phyloP scores from a whole-genome alignment of 192 early-diverging fungal genomes.

The Dissophora globulifera region DNA sequence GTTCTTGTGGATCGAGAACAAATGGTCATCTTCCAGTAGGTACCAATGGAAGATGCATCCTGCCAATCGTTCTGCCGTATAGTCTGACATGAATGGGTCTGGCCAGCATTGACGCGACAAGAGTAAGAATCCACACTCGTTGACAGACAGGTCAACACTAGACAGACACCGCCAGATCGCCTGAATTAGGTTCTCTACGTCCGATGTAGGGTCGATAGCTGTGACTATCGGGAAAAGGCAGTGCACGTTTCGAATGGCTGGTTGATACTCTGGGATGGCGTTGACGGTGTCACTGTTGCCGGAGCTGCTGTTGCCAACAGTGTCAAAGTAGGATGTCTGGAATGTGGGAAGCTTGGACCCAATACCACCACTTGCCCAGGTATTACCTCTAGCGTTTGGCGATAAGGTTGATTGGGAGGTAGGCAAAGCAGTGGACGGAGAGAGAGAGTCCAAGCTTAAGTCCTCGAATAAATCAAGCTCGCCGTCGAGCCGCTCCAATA shows the following conservation, averaged over 20 bases:
- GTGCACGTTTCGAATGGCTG: conserved; percentile 19
- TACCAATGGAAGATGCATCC: conserved; percentile 61
- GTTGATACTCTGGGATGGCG: not conserved
- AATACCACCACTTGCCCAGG: not conserved
- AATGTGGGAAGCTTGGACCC: conserved; percentile 6
- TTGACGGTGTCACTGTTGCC: not conserved
- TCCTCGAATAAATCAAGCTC: conserved; percentile 33
- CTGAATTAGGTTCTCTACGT: conserved; percentile 63
- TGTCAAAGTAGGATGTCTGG: conserved; percentile 28
- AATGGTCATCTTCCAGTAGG: conserved; percentile 62
- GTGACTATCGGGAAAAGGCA: conserved; percentile 63
- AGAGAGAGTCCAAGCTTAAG: not conserved
- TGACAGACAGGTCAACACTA: conserved; percentile 62
- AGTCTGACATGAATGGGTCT: conserved; percentile 66
- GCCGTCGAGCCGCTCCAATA: conserved; percentile 65
- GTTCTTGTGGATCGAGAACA: conserved; percentile 58
- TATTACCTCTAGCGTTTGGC: too few species aligned
- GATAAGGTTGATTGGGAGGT: not conserved
- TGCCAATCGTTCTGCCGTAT: conserved; percentile 60
- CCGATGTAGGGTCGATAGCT: conserved; percentile 61
- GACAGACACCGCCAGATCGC: conserved; percentile 60
- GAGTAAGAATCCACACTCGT: conserved; percentile 65
- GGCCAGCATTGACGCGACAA: conserved; percentile 66
- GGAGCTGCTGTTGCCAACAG: not conserved
- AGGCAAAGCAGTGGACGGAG: not conserved